Base-by-base conservation (phyloP, 2,329 filamentous ascomycete species). In the Talaromyces sp. region DNA sequence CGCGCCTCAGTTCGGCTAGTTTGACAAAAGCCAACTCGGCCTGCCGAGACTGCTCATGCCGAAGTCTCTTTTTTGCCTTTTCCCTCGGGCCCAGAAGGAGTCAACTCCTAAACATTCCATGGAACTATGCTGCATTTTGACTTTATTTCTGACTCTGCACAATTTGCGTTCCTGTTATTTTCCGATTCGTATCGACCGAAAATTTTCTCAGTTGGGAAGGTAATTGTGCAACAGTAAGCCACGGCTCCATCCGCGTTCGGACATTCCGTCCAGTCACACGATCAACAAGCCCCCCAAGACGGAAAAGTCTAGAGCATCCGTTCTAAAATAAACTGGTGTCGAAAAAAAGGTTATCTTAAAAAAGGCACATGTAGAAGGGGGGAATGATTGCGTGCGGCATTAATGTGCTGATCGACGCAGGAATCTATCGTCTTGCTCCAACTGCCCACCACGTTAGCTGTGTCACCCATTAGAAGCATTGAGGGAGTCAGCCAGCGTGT, bases 211-310 rank as follows among this genome's bases (percentile, higher is more conserved):
- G 28, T 23, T 54, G 28, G 28, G n/a, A 21, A 54, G n/a, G 50
- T 18, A 35, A 14, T 35, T 54, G 50, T 54, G 50, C 39, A 21
- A 42, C 33, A 7, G 33, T 42, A 28, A 28, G 35, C 37, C 37
- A 31, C 40, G 35, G 23, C 42, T 42, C 35, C 18, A 31, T 52
- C 48, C 59, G 59, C 39, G 33, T 61, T 33, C 59, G 59, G 59
- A 55, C 59, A 61, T 61, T 55, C 59, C 59, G 12, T 12, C 57
- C n/a, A 42, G 59, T 61, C 48, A 44, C 59, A 55, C 48, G 59
- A 61, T 33, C 48, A 35, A 50, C 40, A 18, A 59, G n/a, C 21
- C 57, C 44, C n/a, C 58, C 58, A 60, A 60, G 58, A 60, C 58
- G 40, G 40, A 11, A 23, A 57, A 37, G 28, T 57, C 54, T 57